These are phyloP conservation scores for Tricharina praecox DNA, from an alignment of 495 filamentous ascomycete species.

Conservation along the genomic window DNA sequence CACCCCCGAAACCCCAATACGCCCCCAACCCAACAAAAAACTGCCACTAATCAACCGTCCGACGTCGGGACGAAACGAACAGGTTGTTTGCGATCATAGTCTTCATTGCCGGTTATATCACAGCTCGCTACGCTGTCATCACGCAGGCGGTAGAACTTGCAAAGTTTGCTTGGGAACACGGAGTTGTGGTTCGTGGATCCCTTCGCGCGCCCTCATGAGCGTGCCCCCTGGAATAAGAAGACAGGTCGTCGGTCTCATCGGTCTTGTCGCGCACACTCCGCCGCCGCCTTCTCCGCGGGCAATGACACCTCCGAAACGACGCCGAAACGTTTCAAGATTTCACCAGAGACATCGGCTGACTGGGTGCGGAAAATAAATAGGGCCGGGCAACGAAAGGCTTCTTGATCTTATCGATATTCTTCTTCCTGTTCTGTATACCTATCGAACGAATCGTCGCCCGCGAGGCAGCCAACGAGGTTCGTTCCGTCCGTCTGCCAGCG, in stretches of 20 bases:
- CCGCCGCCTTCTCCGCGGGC: too few species aligned
- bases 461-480: conserved; percentile 44
- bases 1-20: background rate
- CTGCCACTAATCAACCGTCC: too few species aligned
- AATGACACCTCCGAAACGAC: too few species aligned
- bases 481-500: conserved; percentile 16
- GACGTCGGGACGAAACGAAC: too few species aligned
- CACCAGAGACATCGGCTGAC: too few species aligned
- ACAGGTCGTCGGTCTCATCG: too few species aligned
- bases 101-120: conserved; percentile 98
- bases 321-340: too few species aligned
- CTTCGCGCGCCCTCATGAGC: too few species aligned
- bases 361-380: too few species aligned
- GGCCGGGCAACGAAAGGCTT: conserved; percentile 56
- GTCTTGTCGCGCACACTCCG: too few species aligned
- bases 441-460: conserved; percentile 52
- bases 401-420: conserved; percentile 54
- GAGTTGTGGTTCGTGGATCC: conserved; percentile 69
- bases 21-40: conserved; percentile 1
- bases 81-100: conserved; percentile 31
- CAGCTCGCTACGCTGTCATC: conserved; percentile 94
- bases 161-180: conserved; percentile 96
- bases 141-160: conserved; percentile 88
- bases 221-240: too few species aligned
- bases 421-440: conserved; percentile 57